Evolutionary conservation across 495 filamentous ascomycete species (phyloP), one percentile per base, ranked within the genome.

Genomic region (Trichoderma gamsii): DNA sequence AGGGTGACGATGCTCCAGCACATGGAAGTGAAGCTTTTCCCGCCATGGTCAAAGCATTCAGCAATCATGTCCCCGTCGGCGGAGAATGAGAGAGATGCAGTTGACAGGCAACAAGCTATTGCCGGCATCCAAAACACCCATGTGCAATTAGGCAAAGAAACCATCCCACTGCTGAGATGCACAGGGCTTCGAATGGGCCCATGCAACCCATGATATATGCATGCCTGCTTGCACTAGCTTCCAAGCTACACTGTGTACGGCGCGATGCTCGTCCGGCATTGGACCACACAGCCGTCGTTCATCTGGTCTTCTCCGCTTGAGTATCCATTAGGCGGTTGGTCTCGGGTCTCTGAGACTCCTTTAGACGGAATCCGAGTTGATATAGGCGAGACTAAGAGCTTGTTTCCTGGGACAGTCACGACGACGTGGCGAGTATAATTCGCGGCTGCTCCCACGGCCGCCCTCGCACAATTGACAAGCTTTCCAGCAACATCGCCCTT

Each of bases 241-340:
- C 25, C 56, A 61, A 61, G 56, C 56, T 61, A 32, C 56, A 61
- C 56, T 52, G 49, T 52, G 56, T 61, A 32, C 56, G 56, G 8
- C 3, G 25, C 13, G 27, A 29, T 29, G 8, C 56, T 18, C 29
- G 25, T 18, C 56, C 56, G 25, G 56, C 56, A 61, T 32, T 61
- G 56, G 56, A 61, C 56, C 56, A 16, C n/a, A 12, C 44, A 15
- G 44, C n/a, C 44, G 35, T 49, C n/a, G 56, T 61, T 32, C 56
- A 61, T 32, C 23, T 29, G 27, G 7, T 7, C 56, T 15, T 61
- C 56, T 61, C 56, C 56, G 56, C 56, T 61, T 9, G 16, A 15
- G 56, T 29, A 18, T 32, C 56, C 56, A 32, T 61, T 18, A 11
- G 3, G 56, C 56, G 56, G 56, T 21, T 61, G 56, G 56, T 61